Evolutionary conservation across 2,329 filamentous ascomycete species (phyloP).

Genomic region (Epichloe amarillans): DNA sequence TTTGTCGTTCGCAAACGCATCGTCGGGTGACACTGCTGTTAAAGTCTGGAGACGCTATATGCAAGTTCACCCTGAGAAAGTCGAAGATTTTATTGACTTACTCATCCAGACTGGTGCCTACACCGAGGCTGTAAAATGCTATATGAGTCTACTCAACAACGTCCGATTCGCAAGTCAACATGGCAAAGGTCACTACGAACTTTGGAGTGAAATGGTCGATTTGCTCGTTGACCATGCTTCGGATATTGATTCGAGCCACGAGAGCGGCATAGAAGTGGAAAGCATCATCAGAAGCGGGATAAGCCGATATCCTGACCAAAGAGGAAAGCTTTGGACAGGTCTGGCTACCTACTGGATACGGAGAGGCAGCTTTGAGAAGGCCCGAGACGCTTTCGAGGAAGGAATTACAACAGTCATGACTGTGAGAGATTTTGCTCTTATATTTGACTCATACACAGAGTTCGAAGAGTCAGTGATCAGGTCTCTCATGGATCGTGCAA

Average conservation of each 20-base stretch:
- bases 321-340: conserved; percentile 89
- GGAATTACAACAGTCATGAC: conserved; percentile 98
- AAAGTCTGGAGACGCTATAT: conserved; percentile 94
- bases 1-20: conserved; percentile 79
- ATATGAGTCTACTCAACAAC: conserved; percentile 87
- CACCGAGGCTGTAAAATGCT: conserved; percentile 81
- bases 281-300: conserved; percentile 88
- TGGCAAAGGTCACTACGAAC: conserved; percentile 86
- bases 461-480: conserved; percentile 95
- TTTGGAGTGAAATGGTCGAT: conserved; percentile 98
- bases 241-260: conserved; percentile 67
- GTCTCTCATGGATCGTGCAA: conserved; percentile 78
- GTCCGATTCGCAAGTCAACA: conserved; percentile 83
- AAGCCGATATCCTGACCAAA: conserved; percentile 78
- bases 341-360: conserved; percentile 95
- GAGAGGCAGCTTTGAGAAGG: conserved; percentile 80
- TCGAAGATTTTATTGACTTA: conserved; percentile 89
- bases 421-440: conserved; percentile 87
- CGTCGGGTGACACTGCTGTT: conserved; percentile 77
- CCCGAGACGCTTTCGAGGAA: conserved; percentile 88
- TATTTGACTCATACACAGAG: conserved; percentile 93
- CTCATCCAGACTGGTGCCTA: conserved; percentile 70
- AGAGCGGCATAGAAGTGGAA: conserved; percentile 79
- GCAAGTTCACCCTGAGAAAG: conserved; percentile 90
- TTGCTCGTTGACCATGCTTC: conserved; percentile 81